phyloP scores from a whole-genome alignment of 1,284 basidiomycete species.

The Neolentinus lepideus region DNA sequence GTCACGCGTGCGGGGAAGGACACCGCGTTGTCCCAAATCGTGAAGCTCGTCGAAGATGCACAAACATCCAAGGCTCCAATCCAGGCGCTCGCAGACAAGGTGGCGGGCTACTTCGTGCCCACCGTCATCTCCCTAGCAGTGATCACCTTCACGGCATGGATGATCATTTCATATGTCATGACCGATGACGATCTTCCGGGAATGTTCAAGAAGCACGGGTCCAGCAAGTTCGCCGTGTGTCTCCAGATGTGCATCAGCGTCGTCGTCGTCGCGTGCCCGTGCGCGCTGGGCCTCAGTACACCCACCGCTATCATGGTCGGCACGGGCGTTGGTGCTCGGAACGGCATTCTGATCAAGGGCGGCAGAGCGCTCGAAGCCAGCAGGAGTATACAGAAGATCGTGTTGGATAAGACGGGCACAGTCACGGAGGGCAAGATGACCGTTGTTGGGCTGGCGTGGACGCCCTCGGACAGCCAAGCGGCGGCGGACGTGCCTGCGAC shows the following conservation, averaged over 20 bases:
- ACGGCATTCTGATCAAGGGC: constrained; percentile 98
- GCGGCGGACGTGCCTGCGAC: constrained; percentile 16
- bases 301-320: constrained; percentile 99
- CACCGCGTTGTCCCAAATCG: constrained; percentile 94
- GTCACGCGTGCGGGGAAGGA: constrained; percentile 95
- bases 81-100: constrained; percentile 92
- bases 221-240: constrained; percentile 86
- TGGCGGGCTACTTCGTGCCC: constrained; percentile 96
- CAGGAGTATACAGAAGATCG: constrained; percentile 71
- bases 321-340: constrained; percentile 93
- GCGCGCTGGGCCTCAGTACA: constrained; percentile 92
- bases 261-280: constrained; percentile 97
- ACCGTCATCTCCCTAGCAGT: constrained; percentile 79
- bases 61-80: constrained; percentile 98
- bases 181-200: constrained; percentile 60
- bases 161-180: constrained; percentile 66
- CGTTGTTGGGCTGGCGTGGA: constrained; percentile 77
- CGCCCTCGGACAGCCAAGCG: constrained; percentile 30
- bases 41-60: constrained; percentile 94
- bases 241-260: constrained; percentile 98
- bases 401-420: constrained; percentile 98
- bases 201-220: constrained; percentile 81
- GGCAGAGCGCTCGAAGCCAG: constrained; percentile 92
- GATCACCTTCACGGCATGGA: constrained; percentile 84
- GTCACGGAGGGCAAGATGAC: constrained; percentile 83